phyloP scores from a whole-genome alignment of 352 stramenopile genomes.

The Pythium vanterpoolii region DNA sequence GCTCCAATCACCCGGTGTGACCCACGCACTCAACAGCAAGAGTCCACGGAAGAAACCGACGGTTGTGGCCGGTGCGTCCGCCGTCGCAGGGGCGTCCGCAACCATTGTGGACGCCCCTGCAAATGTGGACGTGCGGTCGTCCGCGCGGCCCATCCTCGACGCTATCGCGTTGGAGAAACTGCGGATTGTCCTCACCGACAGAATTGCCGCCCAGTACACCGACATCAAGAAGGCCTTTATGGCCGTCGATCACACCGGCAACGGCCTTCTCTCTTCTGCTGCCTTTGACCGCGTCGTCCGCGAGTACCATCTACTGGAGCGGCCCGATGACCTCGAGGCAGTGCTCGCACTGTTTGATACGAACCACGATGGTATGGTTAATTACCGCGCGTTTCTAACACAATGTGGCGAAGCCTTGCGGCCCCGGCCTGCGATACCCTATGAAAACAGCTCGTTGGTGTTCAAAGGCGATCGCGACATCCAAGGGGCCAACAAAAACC shows the following conservation, averaged over 20 bases:
- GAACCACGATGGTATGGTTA: conserved; percentile 39
- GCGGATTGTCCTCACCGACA: conserved; percentile 58
- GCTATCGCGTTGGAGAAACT: conserved; percentile 50
- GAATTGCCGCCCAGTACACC: conserved; percentile 35
- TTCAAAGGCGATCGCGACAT: conserved; percentile 46
- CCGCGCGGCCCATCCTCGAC: conserved; percentile 20
- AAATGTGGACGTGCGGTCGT: background rate
- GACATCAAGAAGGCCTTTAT: conserved; percentile 52
- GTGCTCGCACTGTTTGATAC: conserved; percentile 35
- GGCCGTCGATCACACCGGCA: conserved; percentile 38
- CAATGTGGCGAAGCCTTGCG: conserved; percentile 54
- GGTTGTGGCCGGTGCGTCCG: background rate
- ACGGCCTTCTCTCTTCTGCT: conserved; percentile 34
- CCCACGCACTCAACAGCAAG: conserved; percentile 27
- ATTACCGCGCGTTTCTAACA: conserved; percentile 63
- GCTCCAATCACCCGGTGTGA: conserved; percentile 48
- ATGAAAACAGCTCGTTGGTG: conserved; percentile 63
- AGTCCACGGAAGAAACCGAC: conserved; percentile 15
- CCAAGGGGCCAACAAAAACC: conserved; percentile 58
- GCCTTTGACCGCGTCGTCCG: conserved; percentile 53
- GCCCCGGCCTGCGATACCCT: conserved; percentile 22
- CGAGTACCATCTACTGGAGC: conserved; percentile 45
- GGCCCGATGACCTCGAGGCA: conserved; percentile 33
- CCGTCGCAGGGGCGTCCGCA: background rate
- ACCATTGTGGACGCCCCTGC: background rate